Evolutionary conservation across 2,329 filamentous ascomycete genomes (phyloP).

Genomic region (Xylariaceae sp.): DNA sequence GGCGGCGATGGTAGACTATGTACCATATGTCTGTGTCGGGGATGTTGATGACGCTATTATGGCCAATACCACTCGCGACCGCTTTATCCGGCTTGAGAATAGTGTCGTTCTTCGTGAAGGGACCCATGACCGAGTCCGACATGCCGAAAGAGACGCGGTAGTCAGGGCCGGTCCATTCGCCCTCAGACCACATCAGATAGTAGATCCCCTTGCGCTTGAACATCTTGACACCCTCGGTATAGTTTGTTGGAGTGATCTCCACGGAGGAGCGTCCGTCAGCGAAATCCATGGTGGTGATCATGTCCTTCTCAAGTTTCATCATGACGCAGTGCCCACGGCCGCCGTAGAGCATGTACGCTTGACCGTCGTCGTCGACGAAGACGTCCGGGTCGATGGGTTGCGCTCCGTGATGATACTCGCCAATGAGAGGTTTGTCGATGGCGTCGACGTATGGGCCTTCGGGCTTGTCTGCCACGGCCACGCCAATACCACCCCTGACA

Average conservation of each 20-base stretch:
- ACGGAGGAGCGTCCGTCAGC: conserved; percentile 36
- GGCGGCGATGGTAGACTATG: conserved; percentile 43
- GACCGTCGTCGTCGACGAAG: conserved; percentile 38
- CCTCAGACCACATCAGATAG: conserved; percentile 43
- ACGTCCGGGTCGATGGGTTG: conserved; percentile 45
- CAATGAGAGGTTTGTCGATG: conserved; percentile 39
- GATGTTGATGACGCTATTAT: conserved; percentile 39
- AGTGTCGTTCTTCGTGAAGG: conserved; percentile 36
- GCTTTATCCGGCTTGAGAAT: conserved; percentile 35
- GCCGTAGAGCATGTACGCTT: conserved; percentile 42
- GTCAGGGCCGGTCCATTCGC: conserved; percentile 42
- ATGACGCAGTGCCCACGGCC: conserved; percentile 40
- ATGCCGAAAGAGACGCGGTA: conserved; percentile 43
- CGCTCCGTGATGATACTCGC: conserved; percentile 41
- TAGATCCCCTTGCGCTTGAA: conserved; percentile 39
- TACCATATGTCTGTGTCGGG: conserved; percentile 38
- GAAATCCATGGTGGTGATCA: conserved; percentile 39
- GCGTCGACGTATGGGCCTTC: conserved; percentile 39
- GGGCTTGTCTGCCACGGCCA: conserved; percentile 35
- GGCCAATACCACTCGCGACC: conserved; percentile 36
- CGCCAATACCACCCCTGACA: conserved; percentile 38
- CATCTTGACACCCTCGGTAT: conserved; percentile 42
- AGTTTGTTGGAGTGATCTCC: conserved; percentile 44
- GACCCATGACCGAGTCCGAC: conserved; percentile 36
- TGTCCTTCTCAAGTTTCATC: conserved; percentile 39